Evolutionary conservation across 352 stramenopile genomes (phyloP).

Genomic region (Pythium scleroteichum): DNA sequence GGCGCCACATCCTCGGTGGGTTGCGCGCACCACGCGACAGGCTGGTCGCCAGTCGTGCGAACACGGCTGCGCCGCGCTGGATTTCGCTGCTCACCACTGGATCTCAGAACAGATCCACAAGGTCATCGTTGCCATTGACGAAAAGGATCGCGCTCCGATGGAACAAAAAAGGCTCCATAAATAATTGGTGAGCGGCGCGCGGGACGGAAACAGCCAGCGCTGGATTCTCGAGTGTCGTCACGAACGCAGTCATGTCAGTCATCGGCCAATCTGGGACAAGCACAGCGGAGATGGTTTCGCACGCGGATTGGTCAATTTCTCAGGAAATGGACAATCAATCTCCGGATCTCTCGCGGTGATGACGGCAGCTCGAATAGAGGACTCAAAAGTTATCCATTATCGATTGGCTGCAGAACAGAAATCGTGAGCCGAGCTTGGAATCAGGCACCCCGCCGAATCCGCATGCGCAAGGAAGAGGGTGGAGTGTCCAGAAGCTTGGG

Average conservation of each 20-base stretch:
- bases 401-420: slow-evolving; percentile 1
- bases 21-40: too few species aligned
- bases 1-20: too few species aligned
- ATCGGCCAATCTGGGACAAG: not conserved
- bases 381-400: slow-evolving; percentile 3
- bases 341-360: slow-evolving; percentile 6
- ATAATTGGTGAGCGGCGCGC: not conserved
- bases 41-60: too few species aligned
- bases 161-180: not conserved
- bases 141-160: too few species aligned
- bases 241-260: not conserved
- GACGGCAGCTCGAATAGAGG: not conserved
- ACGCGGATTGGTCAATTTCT: not conserved
- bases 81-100: not conserved
- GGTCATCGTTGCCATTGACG: too few species aligned
- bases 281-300: not conserved
- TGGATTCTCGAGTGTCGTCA: slow-evolving; percentile 11
- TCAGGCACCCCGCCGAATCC: not conserved
- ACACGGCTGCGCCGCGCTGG: too few species aligned
- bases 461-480: too few species aligned
- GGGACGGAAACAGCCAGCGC: slow-evolving; percentile 9
- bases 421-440: too few species aligned
- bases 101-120: not conserved
- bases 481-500: too few species aligned
- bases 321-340: not conserved